These are phyloP conservation scores for Rhododendron williamsianum DNA, from an alignment of 148 eudicot species.

Conservation along the genomic window DNA sequence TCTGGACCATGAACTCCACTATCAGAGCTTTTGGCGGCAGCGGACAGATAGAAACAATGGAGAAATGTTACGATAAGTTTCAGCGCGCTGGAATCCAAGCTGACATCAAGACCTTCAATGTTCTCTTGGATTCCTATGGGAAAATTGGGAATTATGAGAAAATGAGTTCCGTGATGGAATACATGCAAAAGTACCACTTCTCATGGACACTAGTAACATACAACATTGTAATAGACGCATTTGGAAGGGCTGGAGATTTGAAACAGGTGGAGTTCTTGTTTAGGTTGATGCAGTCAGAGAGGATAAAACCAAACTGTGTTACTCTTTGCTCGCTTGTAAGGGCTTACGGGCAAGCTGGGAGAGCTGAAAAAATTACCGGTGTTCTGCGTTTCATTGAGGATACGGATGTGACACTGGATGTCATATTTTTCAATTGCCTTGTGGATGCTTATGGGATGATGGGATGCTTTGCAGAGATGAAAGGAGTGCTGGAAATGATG, in stretches of 20 bases:
- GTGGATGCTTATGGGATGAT: constrained; percentile 83
- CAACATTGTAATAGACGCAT: constrained; percentile 84
- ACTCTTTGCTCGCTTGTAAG: constrained; percentile 86
- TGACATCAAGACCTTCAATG: constrained; percentile 78
- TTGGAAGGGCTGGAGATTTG: constrained; percentile 72
- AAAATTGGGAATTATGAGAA: constrained; percentile 64
- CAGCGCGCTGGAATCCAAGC: constrained; percentile 79
- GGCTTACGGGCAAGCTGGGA: constrained; percentile 72
- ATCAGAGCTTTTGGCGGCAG: constrained; percentile 83
- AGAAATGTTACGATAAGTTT: constrained; percentile 87
- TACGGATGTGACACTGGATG: constrained; percentile 67
- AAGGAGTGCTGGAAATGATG: constrained; percentile 70
- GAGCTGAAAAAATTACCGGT: constrained; percentile 52
- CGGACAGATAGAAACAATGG: constrained; percentile 90
- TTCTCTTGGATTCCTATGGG: constrained; percentile 76
- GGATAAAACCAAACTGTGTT: constrained; percentile 73
- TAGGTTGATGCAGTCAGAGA: constrained; percentile 72
- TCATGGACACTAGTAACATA: constrained; percentile 82
- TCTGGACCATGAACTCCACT: constrained; percentile 94
- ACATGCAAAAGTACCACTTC: constrained; percentile 85
- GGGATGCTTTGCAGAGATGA: constrained; percentile 84
- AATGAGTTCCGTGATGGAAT: constrained; percentile 93
- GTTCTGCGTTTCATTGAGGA: constrained; percentile 58
- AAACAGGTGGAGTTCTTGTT: constrained; percentile 78
- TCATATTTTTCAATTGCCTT: constrained; percentile 73